Evolutionary conservation across 2,329 filamentous ascomycete genomes (phyloP).

Genomic region (Colletotrichum noveboracense): DNA sequence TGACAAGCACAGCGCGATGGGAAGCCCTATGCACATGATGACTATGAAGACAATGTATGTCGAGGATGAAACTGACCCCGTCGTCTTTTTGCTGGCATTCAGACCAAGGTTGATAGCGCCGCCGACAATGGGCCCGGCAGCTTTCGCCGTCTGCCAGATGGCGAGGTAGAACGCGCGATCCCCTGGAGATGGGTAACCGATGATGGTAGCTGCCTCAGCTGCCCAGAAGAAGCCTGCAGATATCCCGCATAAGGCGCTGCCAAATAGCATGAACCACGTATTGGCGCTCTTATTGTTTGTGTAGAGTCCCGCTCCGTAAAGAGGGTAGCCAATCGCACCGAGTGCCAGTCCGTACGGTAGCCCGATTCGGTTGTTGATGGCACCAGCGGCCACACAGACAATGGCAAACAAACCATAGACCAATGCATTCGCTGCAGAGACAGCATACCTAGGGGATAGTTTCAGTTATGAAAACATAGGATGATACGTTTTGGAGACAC

Average conservation of each 20-base stretch:
- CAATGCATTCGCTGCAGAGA: background rate
- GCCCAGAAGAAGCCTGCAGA: conserved; percentile 42
- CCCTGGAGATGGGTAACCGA: conserved; percentile 58
- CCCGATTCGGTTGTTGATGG: conserved; percentile 2
- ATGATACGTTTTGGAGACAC: background rate
- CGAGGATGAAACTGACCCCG: conserved; percentile 67
- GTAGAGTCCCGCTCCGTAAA: conserved; percentile 1
- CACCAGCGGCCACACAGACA: conserved; percentile 1
- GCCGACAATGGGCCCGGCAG: conserved; percentile 51
- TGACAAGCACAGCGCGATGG: conserved; percentile 65
- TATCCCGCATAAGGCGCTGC: conserved; percentile 55
- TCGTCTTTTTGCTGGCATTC: conserved; percentile 57
- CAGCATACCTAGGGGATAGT: background rate
- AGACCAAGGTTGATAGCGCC: conserved; percentile 71
- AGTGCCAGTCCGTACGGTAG: background rate
- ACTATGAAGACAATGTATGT: conserved; percentile 73
- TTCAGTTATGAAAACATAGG: background rate
- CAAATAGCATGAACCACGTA: conserved; percentile 68
- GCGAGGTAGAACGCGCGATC: conserved; percentile 4
- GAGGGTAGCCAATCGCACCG: background rate
- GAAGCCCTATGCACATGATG: conserved; percentile 64
- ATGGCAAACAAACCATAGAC: conserved; percentile 5
- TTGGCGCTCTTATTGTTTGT: conserved; percentile 29
- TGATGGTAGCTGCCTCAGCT: conserved; percentile 41
- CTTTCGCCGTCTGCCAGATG: conserved; percentile 2